Base-by-base conservation (phyloP, 2,329 filamentous ascomycete species). In the Talaromyces sp. region DNA sequence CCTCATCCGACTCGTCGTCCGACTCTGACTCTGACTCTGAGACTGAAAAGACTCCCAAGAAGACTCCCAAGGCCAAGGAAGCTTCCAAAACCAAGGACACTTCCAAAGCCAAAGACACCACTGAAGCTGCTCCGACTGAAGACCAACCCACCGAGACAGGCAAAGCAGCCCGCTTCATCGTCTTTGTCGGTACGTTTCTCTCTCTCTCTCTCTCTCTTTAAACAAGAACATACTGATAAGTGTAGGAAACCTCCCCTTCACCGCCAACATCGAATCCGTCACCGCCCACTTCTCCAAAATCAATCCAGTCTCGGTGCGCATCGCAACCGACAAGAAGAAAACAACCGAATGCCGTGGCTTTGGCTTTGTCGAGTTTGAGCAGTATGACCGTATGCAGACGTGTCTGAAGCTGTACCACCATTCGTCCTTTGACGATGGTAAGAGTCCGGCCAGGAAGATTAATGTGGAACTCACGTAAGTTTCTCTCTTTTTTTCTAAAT, bases 341-440 rank as follows among this genome's bases (percentile, higher is more conserved):
- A 82, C 84, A 12, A 81, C 80, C 60, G 85, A 87, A 66, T 89
- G 86, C 70, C 89, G 89, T 67, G 91, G 92, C 40, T 89, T 90
- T 69, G 92, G 91, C 5, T 96, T 97, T 75, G 82, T 98, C 68
- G 94, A 98, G 76, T 98, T 97, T 73, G 87, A 87, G 66, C 84
- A 87, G 67, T 96, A 88, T 78, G 90, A 93, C 76, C 87, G 89
- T 72, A 96, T 96, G 92, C 90, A 96, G 82, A 95, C 91, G 34
- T 96, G 92, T 72, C 82, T 98, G 64, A 91, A 93, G 76, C 87
- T 92, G 66, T 94, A 94, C 78, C 93, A 98, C 78, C 93, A 97
- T 78, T 89, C 87, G 63, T 83, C 83, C 65, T 96, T 97, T 73
- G 79, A 86, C 63, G 82, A 84, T 59, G 79, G 79, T 42, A 79